These are phyloP conservation scores for Leccinum longicurvipes DNA, from an alignment of 768 basidiomycete genomes.

Conservation along the genomic window DNA sequence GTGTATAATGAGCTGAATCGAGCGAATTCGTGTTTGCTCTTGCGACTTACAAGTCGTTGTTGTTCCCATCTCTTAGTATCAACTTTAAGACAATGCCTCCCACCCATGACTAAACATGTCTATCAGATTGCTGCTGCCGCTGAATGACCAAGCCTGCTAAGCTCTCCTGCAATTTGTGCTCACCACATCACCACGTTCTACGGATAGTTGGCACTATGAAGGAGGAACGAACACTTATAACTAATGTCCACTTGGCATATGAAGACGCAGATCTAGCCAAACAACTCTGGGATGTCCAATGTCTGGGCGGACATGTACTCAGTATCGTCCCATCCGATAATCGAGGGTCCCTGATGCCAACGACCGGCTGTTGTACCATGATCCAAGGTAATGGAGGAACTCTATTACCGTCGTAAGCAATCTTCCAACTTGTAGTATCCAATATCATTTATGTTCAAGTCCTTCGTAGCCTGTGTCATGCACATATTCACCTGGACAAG, in stretches of 20 bases:
- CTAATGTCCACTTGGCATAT: constrained; percentile 32
- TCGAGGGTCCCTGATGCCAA: neutral
- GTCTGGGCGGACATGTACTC: constrained; percentile 27
- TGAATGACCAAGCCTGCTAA: neutral
- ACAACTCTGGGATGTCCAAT: constrained; percentile 33
- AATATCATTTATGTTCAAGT: constrained; percentile 15
- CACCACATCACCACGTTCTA: neutral
- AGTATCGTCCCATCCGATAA: constrained; percentile 17
- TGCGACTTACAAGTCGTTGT: no score
- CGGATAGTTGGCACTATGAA: neutral
- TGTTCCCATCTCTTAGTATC: no score
- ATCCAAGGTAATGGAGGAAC: constrained; percentile 28
- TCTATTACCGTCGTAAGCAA: constrained; percentile 32
- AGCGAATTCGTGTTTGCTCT: no score
- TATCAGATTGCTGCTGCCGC: neutral
- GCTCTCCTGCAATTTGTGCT: neutral
- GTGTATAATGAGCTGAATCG: no score
- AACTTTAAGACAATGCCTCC: no score
- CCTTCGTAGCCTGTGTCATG: constrained; percentile 47
- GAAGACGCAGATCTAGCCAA: constrained; percentile 23
- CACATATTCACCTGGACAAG: constrained; percentile 67
- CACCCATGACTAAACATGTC: no score
- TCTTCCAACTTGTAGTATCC: neutral
- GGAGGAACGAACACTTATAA: constrained; percentile 12
- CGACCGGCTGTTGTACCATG: neutral